phyloP scores from a whole-genome alignment of 148 eudicot species.

The Chenopodium formosanum region DNA sequence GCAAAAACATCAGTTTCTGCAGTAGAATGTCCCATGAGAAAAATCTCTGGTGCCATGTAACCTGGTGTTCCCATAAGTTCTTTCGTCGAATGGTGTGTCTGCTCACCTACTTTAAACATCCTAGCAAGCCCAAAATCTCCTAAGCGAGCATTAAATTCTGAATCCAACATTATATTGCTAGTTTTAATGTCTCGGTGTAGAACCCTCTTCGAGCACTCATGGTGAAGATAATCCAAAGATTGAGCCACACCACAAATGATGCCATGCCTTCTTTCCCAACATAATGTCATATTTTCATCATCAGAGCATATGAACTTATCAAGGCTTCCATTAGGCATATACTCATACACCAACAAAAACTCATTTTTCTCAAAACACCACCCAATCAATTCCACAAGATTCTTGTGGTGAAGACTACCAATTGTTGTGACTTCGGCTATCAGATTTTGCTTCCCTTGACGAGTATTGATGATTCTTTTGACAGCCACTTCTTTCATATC shows the following conservation, averaged over 20 bases:
- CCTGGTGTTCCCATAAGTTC: constrained; percentile 45
- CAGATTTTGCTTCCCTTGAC: constrained; percentile 40
- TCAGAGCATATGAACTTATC: constrained; percentile 24
- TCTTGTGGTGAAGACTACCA: constrained; percentile 41
- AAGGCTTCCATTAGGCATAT: constrained; percentile 42
- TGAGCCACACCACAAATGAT: constrained; percentile 40
- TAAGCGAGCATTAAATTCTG: constrained; percentile 36
- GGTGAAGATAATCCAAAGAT: constrained; percentile 38
- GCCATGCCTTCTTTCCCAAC: constrained; percentile 34
- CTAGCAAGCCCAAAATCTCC: constrained; percentile 52
- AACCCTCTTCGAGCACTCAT: constrained; percentile 34
- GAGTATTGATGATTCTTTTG: constrained; percentile 32
- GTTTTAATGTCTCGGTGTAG: constrained; percentile 44
- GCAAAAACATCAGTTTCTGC: constrained; percentile 39
- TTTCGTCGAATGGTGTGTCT: constrained; percentile 36
- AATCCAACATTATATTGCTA: constrained; percentile 45
- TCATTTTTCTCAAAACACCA: constrained; percentile 45
- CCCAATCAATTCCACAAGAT: constrained; percentile 37
- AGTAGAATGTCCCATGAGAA: constrained; percentile 42
- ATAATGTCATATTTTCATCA: constrained; percentile 11
- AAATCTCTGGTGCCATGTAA: constrained; percentile 48
- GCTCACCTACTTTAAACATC: constrained; percentile 32
- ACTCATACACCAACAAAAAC: constrained; percentile 42
- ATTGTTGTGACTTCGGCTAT: constrained; percentile 44
- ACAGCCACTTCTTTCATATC: constrained; percentile 31